phyloP scores from a whole-genome alignment of 2,329 filamentous ascomycete species.

The Nemania diffusa region DNA sequence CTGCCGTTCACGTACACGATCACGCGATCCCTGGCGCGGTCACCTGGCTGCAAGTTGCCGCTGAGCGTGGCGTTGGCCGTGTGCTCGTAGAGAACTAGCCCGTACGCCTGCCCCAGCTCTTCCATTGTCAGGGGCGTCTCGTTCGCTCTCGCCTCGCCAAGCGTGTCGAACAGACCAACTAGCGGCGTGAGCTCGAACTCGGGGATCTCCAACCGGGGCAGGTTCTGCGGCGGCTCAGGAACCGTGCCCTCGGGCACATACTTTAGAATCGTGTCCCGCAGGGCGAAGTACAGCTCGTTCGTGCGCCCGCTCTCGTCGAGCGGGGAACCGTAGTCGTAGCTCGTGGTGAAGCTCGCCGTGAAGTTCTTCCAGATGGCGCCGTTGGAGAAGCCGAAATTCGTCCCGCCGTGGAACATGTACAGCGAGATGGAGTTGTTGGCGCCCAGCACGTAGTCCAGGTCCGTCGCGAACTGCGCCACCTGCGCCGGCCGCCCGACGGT shows the following conservation, averaged over 20 bases:
- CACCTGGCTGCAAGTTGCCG: slow-evolving; percentile 55
- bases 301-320: slow-evolving; percentile 61
- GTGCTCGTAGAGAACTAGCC: slow-evolving; percentile 58
- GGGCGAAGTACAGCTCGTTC: slow-evolving; percentile 55
- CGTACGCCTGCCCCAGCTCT: slow-evolving; percentile 56
- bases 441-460: slow-evolving; percentile 53
- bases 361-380: slow-evolving; percentile 57
- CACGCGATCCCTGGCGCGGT: slow-evolving; percentile 57
- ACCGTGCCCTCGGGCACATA: slow-evolving; percentile 52
- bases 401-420: slow-evolving; percentile 65
- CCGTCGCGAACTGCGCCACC: slow-evolving; percentile 46
- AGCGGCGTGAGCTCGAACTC: slow-evolving; percentile 53
- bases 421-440: slow-evolving; percentile 58
- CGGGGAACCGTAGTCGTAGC: slow-evolving; percentile 63
- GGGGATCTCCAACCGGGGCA: slow-evolving; percentile 49
- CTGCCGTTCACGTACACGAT: slow-evolving; percentile 59
- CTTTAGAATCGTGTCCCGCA: slow-evolving; percentile 54
- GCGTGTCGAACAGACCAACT: slow-evolving; percentile 52
- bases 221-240: slow-evolving; percentile 51
- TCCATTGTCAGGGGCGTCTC: slow-evolving; percentile 57
- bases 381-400: slow-evolving; percentile 61
- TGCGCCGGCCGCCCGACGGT: slow-evolving; percentile 44
- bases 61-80: slow-evolving; percentile 37
- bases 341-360: slow-evolving; percentile 55
- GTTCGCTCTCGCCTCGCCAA: slow-evolving; percentile 42